phyloP scores from a whole-genome alignment of 768 basidiomycete genomes.

The Tulasnella sp. region DNA sequence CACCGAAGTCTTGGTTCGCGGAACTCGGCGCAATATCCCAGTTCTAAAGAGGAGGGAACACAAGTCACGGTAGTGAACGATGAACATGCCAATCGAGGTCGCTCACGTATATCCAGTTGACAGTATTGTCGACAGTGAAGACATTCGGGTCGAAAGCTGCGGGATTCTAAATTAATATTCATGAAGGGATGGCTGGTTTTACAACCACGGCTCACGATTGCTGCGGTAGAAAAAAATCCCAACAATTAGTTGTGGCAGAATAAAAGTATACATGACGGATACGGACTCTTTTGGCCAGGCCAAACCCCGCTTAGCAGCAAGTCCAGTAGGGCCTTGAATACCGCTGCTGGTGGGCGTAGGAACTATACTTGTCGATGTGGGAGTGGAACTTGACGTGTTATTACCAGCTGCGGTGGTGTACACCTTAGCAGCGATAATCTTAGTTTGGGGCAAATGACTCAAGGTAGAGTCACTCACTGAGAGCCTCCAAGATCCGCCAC shows the following conservation, averaged over 20 bases:
- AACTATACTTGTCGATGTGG: neutral
- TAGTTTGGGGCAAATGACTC: no score
- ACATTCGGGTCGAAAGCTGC: slow-evolving; percentile 11
- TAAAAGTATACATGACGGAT: neutral
- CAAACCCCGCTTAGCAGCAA: slow-evolving; percentile 8
- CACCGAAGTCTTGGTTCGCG: no score
- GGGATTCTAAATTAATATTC: neutral
- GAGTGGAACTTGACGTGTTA: no score
- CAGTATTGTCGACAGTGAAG: neutral
- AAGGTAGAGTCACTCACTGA: no score
- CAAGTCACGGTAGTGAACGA: neutral
- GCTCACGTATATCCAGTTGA: slow-evolving; percentile 16
- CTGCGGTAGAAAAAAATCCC: neutral
- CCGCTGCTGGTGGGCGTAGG: neutral
- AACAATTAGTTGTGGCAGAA: neutral
- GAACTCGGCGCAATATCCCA: neutral
- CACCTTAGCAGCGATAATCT: no score
- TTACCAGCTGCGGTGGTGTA: no score
- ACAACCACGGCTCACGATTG: slow-evolving; percentile 6
- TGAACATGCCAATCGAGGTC: neutral
- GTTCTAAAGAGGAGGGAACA: neutral
- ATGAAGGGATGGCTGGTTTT: no score
- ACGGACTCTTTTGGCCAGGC: slow-evolving; percentile 16
- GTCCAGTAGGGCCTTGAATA: neutral
- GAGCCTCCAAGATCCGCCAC: no score